A percentile compares a stretch with the other conserved stretches of the same genome.
Conservation (phyloP, 2,329 filamentous ascomycete genomes). For the Phyllosticta capitalensis region DNA sequence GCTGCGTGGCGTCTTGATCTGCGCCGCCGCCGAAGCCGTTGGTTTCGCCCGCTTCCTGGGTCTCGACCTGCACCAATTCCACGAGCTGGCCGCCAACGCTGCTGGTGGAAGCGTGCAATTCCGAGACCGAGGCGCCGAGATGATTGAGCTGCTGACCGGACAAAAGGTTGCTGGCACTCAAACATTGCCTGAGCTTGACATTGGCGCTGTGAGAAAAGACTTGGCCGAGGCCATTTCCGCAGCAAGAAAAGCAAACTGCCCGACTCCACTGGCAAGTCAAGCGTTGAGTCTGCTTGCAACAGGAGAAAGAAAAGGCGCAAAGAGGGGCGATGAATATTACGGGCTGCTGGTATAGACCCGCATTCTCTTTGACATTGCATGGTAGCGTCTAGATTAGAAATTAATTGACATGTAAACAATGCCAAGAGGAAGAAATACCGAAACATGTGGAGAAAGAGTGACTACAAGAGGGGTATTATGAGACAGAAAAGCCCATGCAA, state of each 20-base stretch:
- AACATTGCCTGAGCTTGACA: slow-evolving; percentile 15
- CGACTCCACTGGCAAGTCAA: slow-evolving; percentile 23
- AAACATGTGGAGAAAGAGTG: too few relatives aligned
- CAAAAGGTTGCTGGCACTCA: slow-evolving; percentile 11
- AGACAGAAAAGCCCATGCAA: too few relatives aligned
- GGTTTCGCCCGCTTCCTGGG: slow-evolving; percentile 28
- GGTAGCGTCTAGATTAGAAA: too few relatives aligned
- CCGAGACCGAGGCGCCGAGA: slow-evolving; percentile 21
- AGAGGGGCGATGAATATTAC: slow-evolving; percentile 1
- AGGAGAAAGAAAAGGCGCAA: not conserved
- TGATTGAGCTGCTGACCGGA: slow-evolving; percentile 25
- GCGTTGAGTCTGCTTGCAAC: slow-evolving; percentile 22
- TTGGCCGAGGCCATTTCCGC: slow-evolving; percentile 23
- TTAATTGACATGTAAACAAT: too few relatives aligned
- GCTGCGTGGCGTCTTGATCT: slow-evolving; percentile 26
- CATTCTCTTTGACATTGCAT: not conserved
- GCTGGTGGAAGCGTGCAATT: slow-evolving; percentile 29
- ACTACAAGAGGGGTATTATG: too few relatives aligned
- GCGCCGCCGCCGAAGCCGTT: slow-evolving; percentile 28
- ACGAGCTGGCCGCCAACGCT: slow-evolving; percentile 27
- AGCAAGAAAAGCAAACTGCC: slow-evolving; percentile 27
- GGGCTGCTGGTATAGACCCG: not conserved
- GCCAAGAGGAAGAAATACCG: too few relatives aligned
- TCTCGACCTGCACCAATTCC: slow-evolving; percentile 27
- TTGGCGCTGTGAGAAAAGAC: slow-evolving; percentile 16